Evolutionary conservation across 1,139 yeast species (phyloP).

Genomic region (Suhomyces bokatorum): DNA sequence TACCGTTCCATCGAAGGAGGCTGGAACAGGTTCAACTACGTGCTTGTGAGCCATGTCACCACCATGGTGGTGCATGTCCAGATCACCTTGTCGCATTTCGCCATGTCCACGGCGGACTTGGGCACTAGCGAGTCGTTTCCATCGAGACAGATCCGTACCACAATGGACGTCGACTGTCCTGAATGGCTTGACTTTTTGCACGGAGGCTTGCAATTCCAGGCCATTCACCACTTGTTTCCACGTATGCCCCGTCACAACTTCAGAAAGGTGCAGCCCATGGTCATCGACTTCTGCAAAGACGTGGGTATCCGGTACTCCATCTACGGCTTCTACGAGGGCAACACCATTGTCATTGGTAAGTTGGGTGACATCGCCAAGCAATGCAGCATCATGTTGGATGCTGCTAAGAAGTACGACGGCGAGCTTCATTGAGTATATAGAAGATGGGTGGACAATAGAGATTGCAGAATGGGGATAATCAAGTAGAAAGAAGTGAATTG

Average conservation of each 20-base stretch:
- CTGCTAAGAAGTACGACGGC: constrained; percentile 50
- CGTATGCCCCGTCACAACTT: constrained; percentile 86
- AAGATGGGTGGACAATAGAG: too few species aligned
- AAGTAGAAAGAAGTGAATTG: too few species aligned
- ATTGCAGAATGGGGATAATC: too few species aligned
- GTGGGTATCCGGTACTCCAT: constrained; percentile 83
- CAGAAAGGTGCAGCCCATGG: constrained; percentile 69
- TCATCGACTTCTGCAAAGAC: constrained; percentile 69
- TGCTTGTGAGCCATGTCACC: constrained; percentile 73
- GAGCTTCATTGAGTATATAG: constrained; percentile 15
- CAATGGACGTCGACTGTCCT: constrained; percentile 96
- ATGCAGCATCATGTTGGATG: constrained; percentile 69
- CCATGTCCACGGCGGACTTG: constrained; percentile 87
- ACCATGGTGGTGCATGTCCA: constrained; percentile 93
- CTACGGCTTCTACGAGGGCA: constrained; percentile 82
- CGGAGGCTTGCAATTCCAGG: constrained; percentile 92
- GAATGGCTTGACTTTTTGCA: constrained; percentile 88
- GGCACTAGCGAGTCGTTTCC: constrained; percentile 83
- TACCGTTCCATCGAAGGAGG: constrained; percentile 52
- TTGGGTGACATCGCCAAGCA: constrained; percentile 79
- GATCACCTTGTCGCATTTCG: constrained; percentile 86
- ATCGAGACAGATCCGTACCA: constrained; percentile 80
- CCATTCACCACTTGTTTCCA: constrained; percentile 87
- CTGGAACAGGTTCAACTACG: constrained; percentile 53
- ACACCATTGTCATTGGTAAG: constrained; percentile 65